These are phyloP conservation scores for Drechslerella stenobrocha DNA, from an alignment of 2,329 filamentous ascomycete genomes.

Conservation along the genomic window DNA sequence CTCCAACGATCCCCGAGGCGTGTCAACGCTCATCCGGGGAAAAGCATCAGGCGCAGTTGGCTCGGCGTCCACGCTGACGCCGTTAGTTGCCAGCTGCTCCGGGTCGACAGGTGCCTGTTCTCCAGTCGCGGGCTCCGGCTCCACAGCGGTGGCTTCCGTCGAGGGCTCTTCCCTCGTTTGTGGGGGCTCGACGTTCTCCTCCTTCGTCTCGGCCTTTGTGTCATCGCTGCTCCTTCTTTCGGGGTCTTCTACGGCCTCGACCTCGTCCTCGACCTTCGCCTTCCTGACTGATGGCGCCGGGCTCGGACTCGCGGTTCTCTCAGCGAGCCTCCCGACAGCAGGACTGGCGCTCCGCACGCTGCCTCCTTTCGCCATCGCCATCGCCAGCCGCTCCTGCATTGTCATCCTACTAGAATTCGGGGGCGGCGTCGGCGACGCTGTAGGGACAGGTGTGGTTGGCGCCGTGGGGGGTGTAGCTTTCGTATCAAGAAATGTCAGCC, in stretches of 20 bases:
- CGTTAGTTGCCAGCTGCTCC: slow-evolving; percentile 51
- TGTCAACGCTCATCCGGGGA: slow-evolving; percentile 25
- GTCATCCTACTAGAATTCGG: slow-evolving; percentile 60
- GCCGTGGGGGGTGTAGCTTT: slow-evolving; percentile 10
- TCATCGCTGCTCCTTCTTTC: slow-evolving; percentile 53
- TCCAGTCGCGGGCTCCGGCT: slow-evolving; percentile 11
- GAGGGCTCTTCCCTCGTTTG: slow-evolving; percentile 42
- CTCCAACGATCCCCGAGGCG: slow-evolving; percentile 27
- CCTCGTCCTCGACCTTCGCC: slow-evolving; percentile 5
- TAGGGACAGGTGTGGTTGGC: slow-evolving; percentile 46
- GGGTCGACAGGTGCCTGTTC: slow-evolving; percentile 57
- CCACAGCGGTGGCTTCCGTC: slow-evolving; percentile 16
- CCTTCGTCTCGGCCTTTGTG: slow-evolving; percentile 49
- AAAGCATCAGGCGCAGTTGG: slow-evolving; percentile 1
- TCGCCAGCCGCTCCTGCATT: slow-evolving; percentile 83
- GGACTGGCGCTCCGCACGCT: slow-evolving; percentile 59
- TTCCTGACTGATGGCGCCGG: slow-evolving; percentile 58
- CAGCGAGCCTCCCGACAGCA: slow-evolving; percentile 62
- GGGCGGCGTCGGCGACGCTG: slow-evolving; percentile 59
- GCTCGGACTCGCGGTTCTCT: slow-evolving; percentile 57
- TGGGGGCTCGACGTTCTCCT: slow-evolving; percentile 4
- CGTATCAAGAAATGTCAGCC: background rate
- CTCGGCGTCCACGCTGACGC: slow-evolving; percentile 5
- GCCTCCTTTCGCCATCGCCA: slow-evolving; percentile 76
- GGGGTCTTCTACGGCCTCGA: slow-evolving; percentile 22